A percentile compares a stretch with the other conserved stretches of the same genome.
Conservation (phyloP, 2,329 filamentous ascomycete genomes). For the Seiridium unicorne region DNA sequence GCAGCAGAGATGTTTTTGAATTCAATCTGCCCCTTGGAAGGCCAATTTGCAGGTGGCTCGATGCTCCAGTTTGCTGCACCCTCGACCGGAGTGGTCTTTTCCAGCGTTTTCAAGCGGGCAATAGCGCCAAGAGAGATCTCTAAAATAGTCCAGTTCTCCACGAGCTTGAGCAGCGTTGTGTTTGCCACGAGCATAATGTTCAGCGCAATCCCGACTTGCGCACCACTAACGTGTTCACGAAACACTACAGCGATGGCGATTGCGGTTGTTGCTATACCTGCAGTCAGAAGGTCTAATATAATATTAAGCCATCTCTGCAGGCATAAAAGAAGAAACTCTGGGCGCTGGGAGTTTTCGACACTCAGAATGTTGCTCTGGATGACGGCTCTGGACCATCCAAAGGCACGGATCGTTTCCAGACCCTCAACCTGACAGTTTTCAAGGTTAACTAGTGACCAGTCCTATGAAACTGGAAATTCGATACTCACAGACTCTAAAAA, state of each 20-base stretch:
- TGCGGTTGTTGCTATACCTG: slow-evolving; percentile 38
- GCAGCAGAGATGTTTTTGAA: slow-evolving; percentile 25
- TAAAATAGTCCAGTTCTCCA: slow-evolving; percentile 30
- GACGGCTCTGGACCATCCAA: slow-evolving; percentile 38
- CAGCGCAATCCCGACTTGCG: slow-evolving; percentile 32
- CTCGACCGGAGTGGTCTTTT: slow-evolving; percentile 20
- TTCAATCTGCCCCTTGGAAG: slow-evolving; percentile 21
- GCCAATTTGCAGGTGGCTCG: slow-evolving; percentile 22
- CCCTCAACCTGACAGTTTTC: slow-evolving; percentile 30
- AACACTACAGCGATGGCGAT: slow-evolving; percentile 24
- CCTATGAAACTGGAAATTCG: no score
- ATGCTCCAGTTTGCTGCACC: slow-evolving; percentile 2
- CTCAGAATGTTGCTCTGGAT: slow-evolving; percentile 16
- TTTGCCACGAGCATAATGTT: slow-evolving; percentile 34
- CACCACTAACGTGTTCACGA: slow-evolving; percentile 19
- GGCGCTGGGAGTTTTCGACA: slow-evolving; percentile 44
- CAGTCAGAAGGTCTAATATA: slow-evolving; percentile 48
- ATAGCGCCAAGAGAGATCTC: slow-evolving; percentile 35
- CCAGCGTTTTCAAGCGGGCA: slow-evolving; percentile 29
- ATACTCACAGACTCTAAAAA: slow-evolving; percentile 20
- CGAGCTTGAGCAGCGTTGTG: slow-evolving; percentile 30
- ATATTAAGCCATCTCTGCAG: slow-evolving; percentile 53
- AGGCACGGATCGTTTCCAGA: slow-evolving; percentile 44
- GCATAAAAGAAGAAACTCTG: slow-evolving; percentile 47
- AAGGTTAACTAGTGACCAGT: neutral